Evolutionary conservation across 1,284 basidiomycete genomes (phyloP).

Genomic region (Hypsizygus ulmarius): DNA sequence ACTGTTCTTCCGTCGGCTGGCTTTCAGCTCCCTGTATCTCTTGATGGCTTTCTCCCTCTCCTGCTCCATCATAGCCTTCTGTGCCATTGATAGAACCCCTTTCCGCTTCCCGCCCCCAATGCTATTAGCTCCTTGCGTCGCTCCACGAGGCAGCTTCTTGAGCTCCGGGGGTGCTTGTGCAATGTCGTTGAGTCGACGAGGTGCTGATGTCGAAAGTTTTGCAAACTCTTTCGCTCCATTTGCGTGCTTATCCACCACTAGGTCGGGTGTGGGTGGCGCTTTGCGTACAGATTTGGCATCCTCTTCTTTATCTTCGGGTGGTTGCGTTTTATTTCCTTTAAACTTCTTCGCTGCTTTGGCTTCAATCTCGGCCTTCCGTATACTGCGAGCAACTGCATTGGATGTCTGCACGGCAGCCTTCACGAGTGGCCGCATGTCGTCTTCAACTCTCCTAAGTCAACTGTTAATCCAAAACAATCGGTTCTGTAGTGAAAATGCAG

Average conservation of each 20-base stretch:
- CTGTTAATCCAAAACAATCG: background rate
- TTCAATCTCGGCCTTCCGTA: constrained; percentile 41
- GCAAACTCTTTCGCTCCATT: constrained; percentile 54
- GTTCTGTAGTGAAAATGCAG: background rate
- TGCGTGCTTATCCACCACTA: constrained; percentile 25
- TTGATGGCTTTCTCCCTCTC: constrained; percentile 68
- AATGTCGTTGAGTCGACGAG: constrained; percentile 46
- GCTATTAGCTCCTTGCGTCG: background rate
- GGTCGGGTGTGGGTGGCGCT: constrained; percentile 15
- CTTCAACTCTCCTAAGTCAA: constrained; percentile 61
- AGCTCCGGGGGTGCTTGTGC: constrained; percentile 59
- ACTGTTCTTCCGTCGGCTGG: constrained; percentile 26
- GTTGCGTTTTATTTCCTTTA: constrained; percentile 4
- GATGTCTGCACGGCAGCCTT: constrained; percentile 60
- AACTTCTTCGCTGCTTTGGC: constrained; percentile 25
- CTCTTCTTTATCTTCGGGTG: constrained; percentile 9
- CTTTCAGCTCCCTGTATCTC: constrained; percentile 69
- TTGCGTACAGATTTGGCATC: constrained; percentile 12
- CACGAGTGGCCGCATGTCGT: constrained; percentile 61
- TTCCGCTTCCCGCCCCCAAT: constrained; percentile 29
- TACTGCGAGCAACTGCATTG: constrained; percentile 46
- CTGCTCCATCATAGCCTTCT: constrained; percentile 70
- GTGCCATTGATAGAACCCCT: constrained; percentile 66
- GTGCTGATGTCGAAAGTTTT: constrained; percentile 50
- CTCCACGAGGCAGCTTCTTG: constrained; percentile 27